phyloP scores from a whole-genome alignment of 805 yeast species.

The Ogataea pilisensis region DNA sequence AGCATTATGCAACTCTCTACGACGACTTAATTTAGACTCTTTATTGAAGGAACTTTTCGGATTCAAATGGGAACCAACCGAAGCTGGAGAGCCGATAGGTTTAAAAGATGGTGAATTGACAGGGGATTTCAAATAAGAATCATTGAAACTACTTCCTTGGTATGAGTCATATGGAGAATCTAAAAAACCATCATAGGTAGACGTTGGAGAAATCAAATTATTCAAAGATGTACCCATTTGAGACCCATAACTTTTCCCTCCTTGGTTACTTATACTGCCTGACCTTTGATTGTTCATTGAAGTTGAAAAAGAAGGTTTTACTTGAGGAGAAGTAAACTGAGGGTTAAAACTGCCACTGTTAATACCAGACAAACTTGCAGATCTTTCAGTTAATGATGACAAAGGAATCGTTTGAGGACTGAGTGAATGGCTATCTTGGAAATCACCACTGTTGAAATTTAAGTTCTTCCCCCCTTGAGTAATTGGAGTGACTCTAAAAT shows the following conservation, averaged over 20 bases:
- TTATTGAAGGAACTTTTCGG: conserved; percentile 39
- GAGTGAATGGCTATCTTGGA: conserved; percentile 8
- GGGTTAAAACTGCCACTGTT: conserved; percentile 11
- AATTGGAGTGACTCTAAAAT: conserved; percentile 6
- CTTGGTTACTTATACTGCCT: conserved; percentile 22
- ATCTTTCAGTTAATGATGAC: conserved; percentile 7
- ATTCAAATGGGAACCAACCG: conserved; percentile 30
- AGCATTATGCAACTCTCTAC: conserved; percentile 89
- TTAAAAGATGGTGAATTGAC: conserved; percentile 32
- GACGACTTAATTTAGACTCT: conserved; percentile 69
- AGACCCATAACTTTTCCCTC: conserved; percentile 26
- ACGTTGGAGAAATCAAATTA: conserved; percentile 31
- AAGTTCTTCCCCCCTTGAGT: conserved; percentile 3
- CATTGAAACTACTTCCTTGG: conserved; percentile 27
- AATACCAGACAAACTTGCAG: conserved; percentile 11
- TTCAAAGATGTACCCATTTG: conserved; percentile 30
- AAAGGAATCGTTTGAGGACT: conserved; percentile 13
- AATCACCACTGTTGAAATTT: conserved; percentile 10
- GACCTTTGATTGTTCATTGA: conserved; percentile 17
- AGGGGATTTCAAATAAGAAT: conserved; percentile 31
- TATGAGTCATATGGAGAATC: conserved; percentile 35
- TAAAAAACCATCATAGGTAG: conserved; percentile 31
- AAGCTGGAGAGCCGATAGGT: conserved; percentile 32
- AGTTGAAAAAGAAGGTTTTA: conserved; percentile 19
- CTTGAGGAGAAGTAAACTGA: conserved; percentile 28